Evolutionary conservation across 2,329 filamentous ascomycete genomes (phyloP), one percentile per base, ranked within the genome.

Genomic region (Xenoacremonium recifei): DNA sequence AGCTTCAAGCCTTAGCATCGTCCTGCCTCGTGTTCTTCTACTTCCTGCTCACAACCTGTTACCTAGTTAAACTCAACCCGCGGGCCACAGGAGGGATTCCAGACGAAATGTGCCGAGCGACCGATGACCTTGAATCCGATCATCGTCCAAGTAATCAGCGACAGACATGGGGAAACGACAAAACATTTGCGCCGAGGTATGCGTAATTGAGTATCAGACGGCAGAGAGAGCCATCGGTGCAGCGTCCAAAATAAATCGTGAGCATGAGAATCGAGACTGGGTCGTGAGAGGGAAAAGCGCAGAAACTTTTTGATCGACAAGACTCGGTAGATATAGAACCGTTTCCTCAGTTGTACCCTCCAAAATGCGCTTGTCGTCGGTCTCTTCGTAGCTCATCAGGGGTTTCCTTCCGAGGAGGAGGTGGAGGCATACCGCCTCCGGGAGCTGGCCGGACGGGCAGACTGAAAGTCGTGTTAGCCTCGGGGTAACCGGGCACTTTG

Each of bases 371-470:
- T 52, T 80, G 76, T 49, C 77, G 69, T 46, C 77, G 70, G 45
- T 63, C 75, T 49, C 71, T 69, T 42, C 75, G 73, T 38, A 69
- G 49, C 32, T 81, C 76, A 42, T 81, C 77, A 3, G 73, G 67
- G 18, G 72, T 76, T 52, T 76, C 72, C 60, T 80, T 80, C 53
- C 75, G 73, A 27, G 75, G 74, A 27, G 76, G 80, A n/a, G 80
- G 75, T 16, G 83, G 75, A 36, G 80, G 80, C 21, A 84, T 72
- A 10, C 77, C 79, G 7, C 71, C 76, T 3, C 76, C 75, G 29
- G 82, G 80, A 21, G 76, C 82, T 33, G 78, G 73, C 35, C 85
- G 78, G 44, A 86, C 76, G 1, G 85, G 83, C 36, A 89, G 68
- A 25, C 75, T 77, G 41, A 85, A 84, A 3, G 77, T 79, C 13